These are phyloP conservation scores for Reutealis trisperma DNA, from an alignment of 345 rosid species.

Conservation along the genomic window DNA sequence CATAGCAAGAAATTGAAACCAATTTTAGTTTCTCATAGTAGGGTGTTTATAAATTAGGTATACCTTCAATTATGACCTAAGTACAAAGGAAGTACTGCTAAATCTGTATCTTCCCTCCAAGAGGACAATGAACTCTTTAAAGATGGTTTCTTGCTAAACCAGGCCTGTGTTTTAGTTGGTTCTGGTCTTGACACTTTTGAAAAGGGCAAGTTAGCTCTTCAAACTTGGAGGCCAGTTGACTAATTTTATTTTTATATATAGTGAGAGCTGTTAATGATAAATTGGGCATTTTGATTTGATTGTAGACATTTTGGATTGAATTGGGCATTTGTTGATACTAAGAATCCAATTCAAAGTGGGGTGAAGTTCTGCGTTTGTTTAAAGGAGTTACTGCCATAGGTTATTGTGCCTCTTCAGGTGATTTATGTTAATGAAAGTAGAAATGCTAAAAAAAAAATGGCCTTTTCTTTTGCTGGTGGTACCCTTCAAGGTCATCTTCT, in stretches of 20 bases:
- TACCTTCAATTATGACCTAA: conserved; percentile 70
- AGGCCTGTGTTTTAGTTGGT: conserved; percentile 74
- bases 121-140: conserved; percentile 53
- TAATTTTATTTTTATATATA: not conserved
- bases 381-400: conserved; percentile 83
- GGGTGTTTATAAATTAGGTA: conserved; percentile 41
- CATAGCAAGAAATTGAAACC: not conserved
- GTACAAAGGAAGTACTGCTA: conserved; percentile 73
- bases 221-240: conserved; percentile 65
- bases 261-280: not conserved
- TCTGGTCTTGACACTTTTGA: conserved; percentile 70
- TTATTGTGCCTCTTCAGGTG: conserved; percentile 84
- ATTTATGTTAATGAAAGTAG: conserved; percentile 67
- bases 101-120: conserved; percentile 45
- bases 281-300: not conserved
- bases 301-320: conserved; percentile 72
- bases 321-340: conserved; percentile 87
- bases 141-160: conserved; percentile 79
- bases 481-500: conserved; percentile 81
- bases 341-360: conserved; percentile 62
- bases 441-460: conserved; percentile 41
- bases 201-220: conserved; percentile 77
- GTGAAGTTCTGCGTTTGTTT: conserved; percentile 72
- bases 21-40: not conserved
- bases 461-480: conserved; percentile 71